phyloP scores from a whole-genome alignment of 768 basidiomycete genomes.

The Kwoniella botswanensis region DNA sequence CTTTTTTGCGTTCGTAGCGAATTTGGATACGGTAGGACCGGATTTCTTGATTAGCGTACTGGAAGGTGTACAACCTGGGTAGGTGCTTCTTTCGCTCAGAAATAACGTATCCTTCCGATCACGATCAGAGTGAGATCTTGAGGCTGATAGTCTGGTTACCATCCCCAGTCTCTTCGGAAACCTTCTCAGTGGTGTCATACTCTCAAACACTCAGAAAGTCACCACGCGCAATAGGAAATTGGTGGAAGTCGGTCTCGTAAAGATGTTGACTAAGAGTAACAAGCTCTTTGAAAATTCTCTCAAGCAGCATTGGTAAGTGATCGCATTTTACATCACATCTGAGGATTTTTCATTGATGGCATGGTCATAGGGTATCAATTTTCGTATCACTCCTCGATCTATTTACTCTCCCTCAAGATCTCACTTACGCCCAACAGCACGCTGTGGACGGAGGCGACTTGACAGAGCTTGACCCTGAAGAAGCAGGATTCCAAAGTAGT shows the following conservation, averaged over 20 bases:
- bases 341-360: neutral
- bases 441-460: constrained; percentile 60
- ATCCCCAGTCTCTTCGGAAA: constrained; percentile 76
- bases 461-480: constrained; percentile 85
- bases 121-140: neutral
- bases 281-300: constrained; percentile 72
- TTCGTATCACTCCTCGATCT: constrained; percentile 76
- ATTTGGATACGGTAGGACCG: constrained; percentile 75
- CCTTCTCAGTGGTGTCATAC: constrained; percentile 73
- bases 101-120: constrained; percentile 23
- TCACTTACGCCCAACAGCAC: constrained; percentile 54
- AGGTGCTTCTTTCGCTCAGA: constrained; percentile 42
- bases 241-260: constrained; percentile 76
- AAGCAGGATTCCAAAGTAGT: constrained; percentile 91
- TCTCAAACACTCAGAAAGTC: constrained; percentile 80
- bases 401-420: constrained; percentile 76
- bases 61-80: constrained; percentile 86
- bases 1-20: constrained; percentile 77
- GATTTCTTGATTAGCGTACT: constrained; percentile 78
- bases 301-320: constrained; percentile 67
- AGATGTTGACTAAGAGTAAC: constrained; percentile 75
- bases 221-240: constrained; percentile 83
- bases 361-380: constrained; percentile 66
- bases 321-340: neutral
- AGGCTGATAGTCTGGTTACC: neutral